These are phyloP conservation scores for Cercospora sesami DNA, from an alignment of 2,329 filamentous ascomycete species.

Conservation along the genomic window DNA sequence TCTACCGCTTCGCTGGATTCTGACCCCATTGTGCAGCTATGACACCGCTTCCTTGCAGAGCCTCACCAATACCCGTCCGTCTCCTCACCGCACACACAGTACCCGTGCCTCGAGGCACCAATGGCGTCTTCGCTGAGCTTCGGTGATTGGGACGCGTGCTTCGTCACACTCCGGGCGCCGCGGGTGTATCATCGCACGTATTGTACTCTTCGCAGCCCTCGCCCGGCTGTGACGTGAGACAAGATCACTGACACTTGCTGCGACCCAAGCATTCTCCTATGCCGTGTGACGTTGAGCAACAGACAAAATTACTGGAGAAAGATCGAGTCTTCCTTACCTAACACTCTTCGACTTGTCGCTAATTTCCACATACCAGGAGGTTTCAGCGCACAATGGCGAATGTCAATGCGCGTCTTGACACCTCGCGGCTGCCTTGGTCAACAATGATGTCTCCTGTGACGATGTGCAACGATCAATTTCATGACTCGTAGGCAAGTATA, in stretches of 20 bases:
- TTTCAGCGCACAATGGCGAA: constrained; percentile 6
- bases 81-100: not conserved
- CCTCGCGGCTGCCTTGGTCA: not conserved
- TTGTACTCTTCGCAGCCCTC: constrained; percentile 9
- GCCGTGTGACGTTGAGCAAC: constrained; percentile 11
- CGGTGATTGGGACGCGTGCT: constrained; percentile 5
- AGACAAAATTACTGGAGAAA: not conserved
- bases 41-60: not conserved
- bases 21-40: not conserved
- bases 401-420: constrained; percentile 9
- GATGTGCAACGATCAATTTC: not conserved
- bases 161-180: not conserved
- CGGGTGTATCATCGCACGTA: constrained; percentile 13
- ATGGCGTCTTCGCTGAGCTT: constrained; percentile 3
- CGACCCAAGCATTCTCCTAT: constrained; percentile 12
- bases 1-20: not conserved
- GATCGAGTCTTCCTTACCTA: not conserved
- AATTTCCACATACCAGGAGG: constrained; percentile 5
- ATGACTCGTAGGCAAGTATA: not conserved
- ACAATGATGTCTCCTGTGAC: not conserved
- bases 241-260: constrained; percentile 6
- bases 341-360: not conserved
- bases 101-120: constrained; percentile 2
- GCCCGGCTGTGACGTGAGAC: constrained; percentile 20
- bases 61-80: not conserved